Base-by-base conservation (phyloP, 1,284 basidiomycete species). In the Pseudozyma sp. region DNA sequence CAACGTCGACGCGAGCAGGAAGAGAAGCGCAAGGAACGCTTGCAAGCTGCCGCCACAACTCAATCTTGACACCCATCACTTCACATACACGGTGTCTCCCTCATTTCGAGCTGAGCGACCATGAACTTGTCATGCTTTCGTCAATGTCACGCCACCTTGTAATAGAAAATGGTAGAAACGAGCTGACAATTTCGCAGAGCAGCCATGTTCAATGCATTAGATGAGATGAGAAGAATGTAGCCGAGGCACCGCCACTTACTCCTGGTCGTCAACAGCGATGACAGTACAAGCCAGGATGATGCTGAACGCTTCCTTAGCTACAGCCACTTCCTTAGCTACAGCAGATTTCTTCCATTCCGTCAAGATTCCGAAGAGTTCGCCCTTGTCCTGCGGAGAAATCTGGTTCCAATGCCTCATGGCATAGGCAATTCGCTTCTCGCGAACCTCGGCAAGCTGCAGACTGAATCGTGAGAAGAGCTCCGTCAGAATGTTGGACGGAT, bases 1-100 rank as follows among this genome's bases (percentile, higher is more conserved):
- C 71, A 77, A 45, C 75, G 79, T n/a, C 59, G 76, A 18, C 67
- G 65, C 51, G 75, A 81, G 52, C 79, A 77, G 51, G 70, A 76
- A 18, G 72, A 69, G 12, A 76, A 74, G 55, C 76, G 77, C 40
- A 58, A 76, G 49, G 71, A 63, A 40, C 52, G 57, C 5, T 14
- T 69, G 16, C 65, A 68, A 19, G 53, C 70, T 6, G 49, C 70
- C 16, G 16, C 59, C 38, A 5, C 47, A 14, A n/a, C 58, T 19
- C 49, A 58, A 44, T 59, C 54, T 8, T 71, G 34, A 48, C 13
- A 12, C 42, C 14, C 1, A 25, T 35, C 21, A 8, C 21, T 36
- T 40, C 16, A 16, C 34, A 4, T 25, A 11, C 39, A n/a, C 39
- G 39, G 12, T 4, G 6, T 31, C 25, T 31, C 25, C 25, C 25